phyloP scores from a whole-genome alignment of 805 yeast species.

The Lachancea sp. region DNA sequence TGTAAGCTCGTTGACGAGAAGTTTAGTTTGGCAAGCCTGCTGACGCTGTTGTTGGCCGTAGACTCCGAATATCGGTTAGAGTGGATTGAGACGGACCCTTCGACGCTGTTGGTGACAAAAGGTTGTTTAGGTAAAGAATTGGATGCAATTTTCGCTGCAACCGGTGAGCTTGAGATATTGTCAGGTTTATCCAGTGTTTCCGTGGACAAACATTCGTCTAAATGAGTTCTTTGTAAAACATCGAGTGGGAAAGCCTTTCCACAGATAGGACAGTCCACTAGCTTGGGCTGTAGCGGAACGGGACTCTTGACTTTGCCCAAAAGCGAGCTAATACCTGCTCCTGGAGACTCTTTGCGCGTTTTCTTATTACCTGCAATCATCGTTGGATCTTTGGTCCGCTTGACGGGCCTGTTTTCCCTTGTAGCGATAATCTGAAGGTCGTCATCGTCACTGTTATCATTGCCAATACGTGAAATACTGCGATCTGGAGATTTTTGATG shows the following conservation, averaged over 20 bases:
- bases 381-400: conserved; percentile 1
- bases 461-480: neutral
- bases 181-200: conserved; percentile 12
- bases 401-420: conserved; percentile 17
- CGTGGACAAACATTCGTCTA: conserved; percentile 49
- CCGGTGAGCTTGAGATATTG: neutral
- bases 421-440: conserved; percentile 30
- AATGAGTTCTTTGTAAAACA: conserved; percentile 51
- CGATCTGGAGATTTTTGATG: conserved; percentile 12
- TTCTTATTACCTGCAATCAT: neutral
- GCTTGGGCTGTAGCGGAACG: conserved; percentile 9
- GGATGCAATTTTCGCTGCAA: neutral
- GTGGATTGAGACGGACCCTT: conserved; percentile 33
- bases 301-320: conserved; percentile 11
- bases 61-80: conserved; percentile 50
- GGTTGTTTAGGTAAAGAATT: neutral
- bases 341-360: conserved; percentile 1
- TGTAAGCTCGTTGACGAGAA: conserved; percentile 51
- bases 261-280: conserved; percentile 67
- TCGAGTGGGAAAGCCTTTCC: conserved; percentile 45
- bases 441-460: conserved; percentile 18
- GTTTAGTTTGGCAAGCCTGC: conserved; percentile 57
- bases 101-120: no score
- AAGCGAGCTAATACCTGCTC: conserved; percentile 3
- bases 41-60: conserved; percentile 22